Evolutionary conservation across 2,329 filamentous ascomycete genomes (phyloP), one percentile per base, ranked within the genome.

Genomic region (Pestalotiopsis sp.): DNA sequence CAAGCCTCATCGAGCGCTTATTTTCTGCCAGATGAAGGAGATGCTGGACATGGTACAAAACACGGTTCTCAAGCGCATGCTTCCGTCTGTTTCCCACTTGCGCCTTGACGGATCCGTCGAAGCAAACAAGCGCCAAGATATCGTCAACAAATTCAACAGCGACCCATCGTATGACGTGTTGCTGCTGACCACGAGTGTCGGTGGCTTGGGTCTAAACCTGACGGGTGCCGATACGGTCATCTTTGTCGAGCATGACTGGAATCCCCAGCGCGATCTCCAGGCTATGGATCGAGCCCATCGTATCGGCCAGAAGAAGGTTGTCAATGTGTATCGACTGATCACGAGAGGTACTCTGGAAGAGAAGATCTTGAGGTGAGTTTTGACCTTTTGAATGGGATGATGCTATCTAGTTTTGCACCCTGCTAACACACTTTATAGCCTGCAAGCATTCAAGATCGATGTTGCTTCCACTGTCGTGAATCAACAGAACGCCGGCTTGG

Each of bases 1-100:
- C 79, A 97, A 96, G 70, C 96, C 95, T 38, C 96, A 99, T 78
- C 93, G 96, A 59, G 97, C 96, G 0, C 89, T 99, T 36, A 92
- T 99, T 73, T 99, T 99, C 86, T 99, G 96, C 76, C 96, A 99
- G 80, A 98, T 99, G 94, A 99, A 99, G 82, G 96, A 99, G 80
- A 99, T 99, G 97, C 87, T 99, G 27, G 96, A 99, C 80, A 98
- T 99, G 89, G 97, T 99, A 2, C 95, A 98, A 78, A 94, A 92
- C 75, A 95, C 95, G 68, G 96, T 99, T 1, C 83, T 99, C 52
- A 94, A 93, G 79, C 92, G 92, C 76, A 87, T 98, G 82, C 87
- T 99, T n/a, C 96, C 96, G 1, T 93, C 92, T 0, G 95, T 98
- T 5, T 96, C 97, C 49, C 98, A 92, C 78, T 89, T 98, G 68